Base-by-base conservation (phyloP, 2,329 filamentous ascomycete species). In the Zalaria obscura region DNA sequence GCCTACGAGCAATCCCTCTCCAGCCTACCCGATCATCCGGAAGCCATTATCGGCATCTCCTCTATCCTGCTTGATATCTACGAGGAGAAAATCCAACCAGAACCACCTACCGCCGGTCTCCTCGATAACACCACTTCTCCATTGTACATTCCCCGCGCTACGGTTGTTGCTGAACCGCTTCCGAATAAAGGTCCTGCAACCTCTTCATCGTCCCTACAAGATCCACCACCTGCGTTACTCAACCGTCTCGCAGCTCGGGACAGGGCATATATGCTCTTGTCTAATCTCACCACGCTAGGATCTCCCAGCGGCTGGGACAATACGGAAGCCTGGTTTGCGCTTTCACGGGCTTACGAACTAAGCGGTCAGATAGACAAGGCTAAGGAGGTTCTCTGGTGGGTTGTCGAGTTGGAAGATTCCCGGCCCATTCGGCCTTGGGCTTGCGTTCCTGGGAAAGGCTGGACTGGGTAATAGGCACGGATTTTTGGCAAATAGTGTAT, bases 371-470 rank as follows among this genome's bases (percentile, higher is more conserved):
- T 76, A 2, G 83, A 91, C 32, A 93, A 89, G 66, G 83, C 91
- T 9, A 93, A 88, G 64, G 83, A 91, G 51, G 86, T 88, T 36
- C 70, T 96, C 5, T 96, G 91, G 91, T 96, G 89, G 87, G 93
- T 88, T 52, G 83, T 98, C 8, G 87, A 95, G 62, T 69, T 98
- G 27, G 91, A 96, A 58, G 89, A 98, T 57, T 78, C 76, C 5
- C 77, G 76, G 48, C 85, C 81, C 0, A 73, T 94, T 38, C 76
- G 91, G 43, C 73, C 75, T 44, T 96, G 89, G 91, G 72, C 69
- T 27, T 78, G 73, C 49, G 70, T 86, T 4, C 11, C 10, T 25
- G 27, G 35, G 18, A 25, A 37, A 5, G 18, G 35, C 10, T 25
- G 35, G 35, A 25, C 18, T 7, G n/a, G 18, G 35, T 37, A 25